Base-by-base conservation (phyloP, 1,284 basidiomycete genomes). In the Ganoderma meredithae region DNA sequence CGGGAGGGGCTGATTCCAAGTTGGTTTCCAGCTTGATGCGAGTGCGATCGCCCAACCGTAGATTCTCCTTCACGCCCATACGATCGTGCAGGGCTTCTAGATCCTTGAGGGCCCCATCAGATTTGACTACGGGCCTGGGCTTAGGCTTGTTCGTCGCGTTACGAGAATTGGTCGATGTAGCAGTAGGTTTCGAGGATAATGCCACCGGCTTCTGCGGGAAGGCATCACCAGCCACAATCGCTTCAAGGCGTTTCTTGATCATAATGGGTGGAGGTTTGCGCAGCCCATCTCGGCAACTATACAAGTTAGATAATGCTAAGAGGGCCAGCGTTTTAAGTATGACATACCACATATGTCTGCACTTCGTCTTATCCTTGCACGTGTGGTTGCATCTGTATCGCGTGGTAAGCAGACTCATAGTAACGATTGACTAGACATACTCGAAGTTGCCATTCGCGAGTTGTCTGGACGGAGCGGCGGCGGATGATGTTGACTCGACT, bases 281-380 rank as follows among this genome's bases (percentile, higher is more conserved):
- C 17, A 90, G 73, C 1, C 93, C 93, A 56, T 94, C 90, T 52
- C 88, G 86, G 73, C 93, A 94, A 75, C 93, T 95, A 71, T 15
- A 60, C 25, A 36, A 31, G 43, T 65, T 65, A 25, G 22, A 53
- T 19, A 60, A 27, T 27, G 69, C 66, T 65, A 67, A 33, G 43
- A 43, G 36, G 58, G 9, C 31, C 22, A 5, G 31, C 17, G 17
- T 47, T 47, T n/a, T 22, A 44, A 40, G 58, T 59, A 47, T 72
- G 62, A 69, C 83, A 72, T 73, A 93, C 93, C 93, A 95, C 41
- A 89, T 76, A 81, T 95, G 93, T 33, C 89, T 85, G 75, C 93
- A 95, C 58, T 82, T 84, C 2, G 81, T 81, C 78, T 94, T 95
- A 74, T 93, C 88, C 75, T 90, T 93, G 82, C 93, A 95, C n/a